phyloP scores from a whole-genome alignment of 1,284 basidiomycete species.

The Sanguinoderma infundibulare region DNA sequence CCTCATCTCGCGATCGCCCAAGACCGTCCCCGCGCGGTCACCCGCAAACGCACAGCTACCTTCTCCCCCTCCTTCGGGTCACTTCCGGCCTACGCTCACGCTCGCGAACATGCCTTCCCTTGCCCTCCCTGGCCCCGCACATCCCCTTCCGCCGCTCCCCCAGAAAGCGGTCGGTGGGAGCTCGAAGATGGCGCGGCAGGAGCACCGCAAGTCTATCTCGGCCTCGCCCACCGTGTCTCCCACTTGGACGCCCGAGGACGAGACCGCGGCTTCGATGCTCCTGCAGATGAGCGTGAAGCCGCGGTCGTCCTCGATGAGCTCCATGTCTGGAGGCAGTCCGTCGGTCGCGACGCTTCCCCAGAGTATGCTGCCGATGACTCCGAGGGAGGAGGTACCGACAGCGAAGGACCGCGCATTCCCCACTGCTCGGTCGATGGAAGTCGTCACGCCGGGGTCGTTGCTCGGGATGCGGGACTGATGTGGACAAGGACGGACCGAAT shows the following conservation, averaged over 20 bases:
- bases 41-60: slow-evolving; percentile 42
- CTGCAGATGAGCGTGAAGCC: slow-evolving; percentile 60
- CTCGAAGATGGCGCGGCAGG: slow-evolving; percentile 2
- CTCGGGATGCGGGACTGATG: slow-evolving; percentile 24
- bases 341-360: background rate
- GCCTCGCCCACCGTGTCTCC: slow-evolving; percentile 36
- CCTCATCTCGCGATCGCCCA: slow-evolving; percentile 29
- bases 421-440: slow-evolving; percentile 12
- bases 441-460: slow-evolving; percentile 21
- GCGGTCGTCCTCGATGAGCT: slow-evolving; percentile 22
- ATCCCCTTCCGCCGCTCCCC: slow-evolving; percentile 14
- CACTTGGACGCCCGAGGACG: slow-evolving; percentile 67
- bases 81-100: slow-evolving; percentile 34
- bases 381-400: slow-evolving; percentile 9
- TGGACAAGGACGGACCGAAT: background rate
- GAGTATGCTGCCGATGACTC: slow-evolving; percentile 9
- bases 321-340: slow-evolving; percentile 4
- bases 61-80: slow-evolving; percentile 48
- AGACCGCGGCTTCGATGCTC: slow-evolving; percentile 67
- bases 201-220: slow-evolving; percentile 17
- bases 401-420: slow-evolving; percentile 1
- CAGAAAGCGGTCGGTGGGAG: background rate
- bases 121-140: slow-evolving; percentile 42
- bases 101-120: slow-evolving; percentile 39
- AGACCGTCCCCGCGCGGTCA: slow-evolving; percentile 16